Evolutionary conservation across 208 protist species (phyloP).

Genomic region (Herpetomonas samuelpessoai): DNA sequence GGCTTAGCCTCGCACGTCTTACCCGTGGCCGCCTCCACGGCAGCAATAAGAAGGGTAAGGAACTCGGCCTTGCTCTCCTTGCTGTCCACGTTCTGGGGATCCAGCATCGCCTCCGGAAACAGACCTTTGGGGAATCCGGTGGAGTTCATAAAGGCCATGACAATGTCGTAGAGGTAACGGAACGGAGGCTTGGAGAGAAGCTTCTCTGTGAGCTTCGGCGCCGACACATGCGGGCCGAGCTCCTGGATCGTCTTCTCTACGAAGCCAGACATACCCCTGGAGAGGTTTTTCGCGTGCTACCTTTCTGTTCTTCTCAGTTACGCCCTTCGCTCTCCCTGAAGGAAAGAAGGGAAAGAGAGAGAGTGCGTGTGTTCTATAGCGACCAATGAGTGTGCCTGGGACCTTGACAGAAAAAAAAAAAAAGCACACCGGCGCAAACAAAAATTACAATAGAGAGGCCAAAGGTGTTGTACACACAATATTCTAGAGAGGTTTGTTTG

Average conservation of each 20-base stretch:
- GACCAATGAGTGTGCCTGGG: too few species aligned
- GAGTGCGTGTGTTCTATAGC: not conserved
- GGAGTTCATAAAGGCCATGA: conserved; percentile 57
- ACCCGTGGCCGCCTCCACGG: conserved; percentile 77
- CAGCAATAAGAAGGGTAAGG: conserved; percentile 68
- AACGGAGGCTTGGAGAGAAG: conserved; percentile 85
- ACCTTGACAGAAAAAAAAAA: conserved; percentile 2
- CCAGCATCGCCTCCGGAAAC: conserved; percentile 58
- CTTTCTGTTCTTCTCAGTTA: conserved; percentile 2
- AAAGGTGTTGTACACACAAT: too few species aligned
- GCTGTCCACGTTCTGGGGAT: conserved; percentile 70
- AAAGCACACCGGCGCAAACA: not conserved
- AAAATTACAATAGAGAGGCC: not conserved
- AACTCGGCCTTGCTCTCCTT: conserved; percentile 88
- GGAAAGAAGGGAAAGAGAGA: not conserved
- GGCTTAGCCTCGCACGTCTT: conserved; percentile 51
- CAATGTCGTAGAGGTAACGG: conserved; percentile 89
- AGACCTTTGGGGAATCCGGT: conserved; percentile 75
- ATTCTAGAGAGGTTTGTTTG: too few species aligned
- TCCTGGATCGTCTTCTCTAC: conserved; percentile 78
- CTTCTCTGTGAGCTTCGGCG: conserved; percentile 89
- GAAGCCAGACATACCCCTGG: conserved; percentile 30
- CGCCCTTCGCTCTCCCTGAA: not conserved
- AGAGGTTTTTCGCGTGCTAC: not conserved
- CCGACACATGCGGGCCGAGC: conserved; percentile 69